phyloP scores from a whole-genome alignment of 2,329 filamentous ascomycete species.

The Raffaelea albimanens region DNA sequence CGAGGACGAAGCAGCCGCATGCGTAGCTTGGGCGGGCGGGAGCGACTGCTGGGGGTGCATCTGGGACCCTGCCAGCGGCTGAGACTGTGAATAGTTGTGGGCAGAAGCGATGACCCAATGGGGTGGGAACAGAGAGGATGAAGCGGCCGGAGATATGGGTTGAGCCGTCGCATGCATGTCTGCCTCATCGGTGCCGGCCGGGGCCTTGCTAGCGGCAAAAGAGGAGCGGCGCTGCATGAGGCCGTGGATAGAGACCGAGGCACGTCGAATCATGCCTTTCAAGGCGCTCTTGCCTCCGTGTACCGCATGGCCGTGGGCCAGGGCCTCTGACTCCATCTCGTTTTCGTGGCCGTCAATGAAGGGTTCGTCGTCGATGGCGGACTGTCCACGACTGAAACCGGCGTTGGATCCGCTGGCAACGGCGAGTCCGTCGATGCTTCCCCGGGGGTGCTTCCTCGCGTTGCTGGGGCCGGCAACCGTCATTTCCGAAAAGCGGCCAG shows the following conservation, averaged over 20 bases:
- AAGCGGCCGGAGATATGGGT: constrained; percentile 13
- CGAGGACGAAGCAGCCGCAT: no score
- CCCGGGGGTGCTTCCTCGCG: neutral
- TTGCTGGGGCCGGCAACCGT: constrained; percentile 11
- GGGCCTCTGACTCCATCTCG: constrained; percentile 3
- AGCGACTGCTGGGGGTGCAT: no score
- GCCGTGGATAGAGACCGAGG: constrained; percentile 42
- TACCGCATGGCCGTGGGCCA: neutral
- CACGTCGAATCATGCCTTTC: constrained; percentile 44
- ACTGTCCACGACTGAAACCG: no score
- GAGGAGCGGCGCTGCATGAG: constrained; percentile 41
- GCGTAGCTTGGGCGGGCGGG: no score
- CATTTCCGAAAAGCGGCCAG: constrained; percentile 14
- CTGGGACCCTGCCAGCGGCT: no score
- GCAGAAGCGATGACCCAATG: constrained; percentile 13
- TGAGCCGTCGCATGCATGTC: constrained; percentile 6
- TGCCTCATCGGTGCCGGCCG: neutral
- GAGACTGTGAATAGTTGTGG: constrained; percentile 22
- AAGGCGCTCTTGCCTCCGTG: constrained; percentile 21
- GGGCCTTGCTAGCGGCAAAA: constrained; percentile 19
- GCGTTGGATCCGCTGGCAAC: neutral
- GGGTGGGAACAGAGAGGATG: constrained; percentile 3
- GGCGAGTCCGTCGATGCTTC: neutral
- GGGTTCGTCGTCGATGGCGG: neutral
- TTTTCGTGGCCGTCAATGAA: constrained; percentile 24